Evolutionary conservation across 2,329 filamentous ascomycete genomes (phyloP).

Genomic region (Hypoxylon sp.): DNA sequence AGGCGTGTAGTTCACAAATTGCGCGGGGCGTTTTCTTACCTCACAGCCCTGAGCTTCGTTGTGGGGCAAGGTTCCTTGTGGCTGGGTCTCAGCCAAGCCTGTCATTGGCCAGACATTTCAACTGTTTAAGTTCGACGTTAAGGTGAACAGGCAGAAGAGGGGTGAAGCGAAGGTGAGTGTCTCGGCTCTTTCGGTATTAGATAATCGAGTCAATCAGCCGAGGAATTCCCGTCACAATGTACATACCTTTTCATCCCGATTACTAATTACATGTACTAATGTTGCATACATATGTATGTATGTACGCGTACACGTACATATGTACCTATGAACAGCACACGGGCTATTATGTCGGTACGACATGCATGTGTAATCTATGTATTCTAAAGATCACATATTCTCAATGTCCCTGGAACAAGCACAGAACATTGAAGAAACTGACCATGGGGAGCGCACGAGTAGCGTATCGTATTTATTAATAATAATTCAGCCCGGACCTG

Average conservation of each 20-base stretch:
- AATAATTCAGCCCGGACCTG: constrained; percentile 14
- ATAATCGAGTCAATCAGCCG: constrained; percentile 9
- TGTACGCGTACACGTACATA: not conserved
- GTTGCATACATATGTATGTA: not conserved
- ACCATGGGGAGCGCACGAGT: not conserved
- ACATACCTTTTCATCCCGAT: too few species aligned
- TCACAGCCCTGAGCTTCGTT: constrained; percentile 7
- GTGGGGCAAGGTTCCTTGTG: constrained; percentile 38
- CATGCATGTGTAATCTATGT: too few species aligned
- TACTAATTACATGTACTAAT: too few species aligned
- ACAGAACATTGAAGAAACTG: too few species aligned
- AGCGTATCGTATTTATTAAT: constrained; percentile 14
- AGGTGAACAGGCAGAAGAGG: too few species aligned
- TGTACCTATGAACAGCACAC: too few species aligned
- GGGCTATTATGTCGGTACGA: too few species aligned
- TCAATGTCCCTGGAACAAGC: too few species aligned
- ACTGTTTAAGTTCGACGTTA: not conserved
- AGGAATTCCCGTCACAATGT: constrained; percentile 14
- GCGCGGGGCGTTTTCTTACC: constrained; percentile 37
- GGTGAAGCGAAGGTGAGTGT: constrained; percentile 6
- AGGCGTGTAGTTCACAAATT: constrained; percentile 31
- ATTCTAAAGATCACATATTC: too few species aligned
- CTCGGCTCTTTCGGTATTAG: not conserved
- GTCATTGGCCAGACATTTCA: constrained; percentile 29
- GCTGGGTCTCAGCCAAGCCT: constrained; percentile 32